Conservation (phyloP, 495 filamentous ascomycete species). For the Symbiotaphrina buchneri region DNA sequence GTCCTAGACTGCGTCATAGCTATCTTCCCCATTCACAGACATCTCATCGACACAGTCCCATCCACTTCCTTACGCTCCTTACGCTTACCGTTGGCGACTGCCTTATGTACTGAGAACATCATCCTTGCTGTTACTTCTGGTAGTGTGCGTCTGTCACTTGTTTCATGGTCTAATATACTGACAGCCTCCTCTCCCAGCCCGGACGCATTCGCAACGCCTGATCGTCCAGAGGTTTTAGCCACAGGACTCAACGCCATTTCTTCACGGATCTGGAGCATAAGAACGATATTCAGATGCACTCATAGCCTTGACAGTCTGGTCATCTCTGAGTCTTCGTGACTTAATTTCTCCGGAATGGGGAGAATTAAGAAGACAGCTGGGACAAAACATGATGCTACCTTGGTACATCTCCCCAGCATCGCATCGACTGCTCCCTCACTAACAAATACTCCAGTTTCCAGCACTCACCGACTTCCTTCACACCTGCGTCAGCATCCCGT, state of each 20-base stretch:
- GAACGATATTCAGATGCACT: no score
- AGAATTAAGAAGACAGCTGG: conserved; percentile 92
- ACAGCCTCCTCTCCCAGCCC: no score
- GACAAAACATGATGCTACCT: conserved; percentile 77
- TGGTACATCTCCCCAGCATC: conserved; percentile 27
- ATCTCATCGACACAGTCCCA: not conserved
- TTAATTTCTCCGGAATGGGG: conserved; percentile 37
- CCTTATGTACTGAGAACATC: not conserved
- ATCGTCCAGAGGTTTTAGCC: no score
- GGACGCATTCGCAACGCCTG: no score
- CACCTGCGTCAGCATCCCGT: conserved; percentile 37
- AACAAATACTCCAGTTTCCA: conserved; percentile 41
- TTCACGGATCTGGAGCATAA: no score
- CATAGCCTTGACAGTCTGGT: no score
- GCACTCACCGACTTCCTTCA: conserved; percentile 61
- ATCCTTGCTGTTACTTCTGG: no score
- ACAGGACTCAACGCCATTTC: no score
- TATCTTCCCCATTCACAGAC: not conserved
- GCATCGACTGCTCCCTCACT: conserved; percentile 8
- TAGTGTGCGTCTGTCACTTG: no score
- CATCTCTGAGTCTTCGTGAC: no score
- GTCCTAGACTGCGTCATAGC: no score
- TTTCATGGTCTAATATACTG: no score
- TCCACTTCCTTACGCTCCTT: not conserved
- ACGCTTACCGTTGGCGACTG: not conserved